phyloP scores from a whole-genome alignment of 768 basidiomycete genomes.

The Paxillus ammoniavirescens region DNA sequence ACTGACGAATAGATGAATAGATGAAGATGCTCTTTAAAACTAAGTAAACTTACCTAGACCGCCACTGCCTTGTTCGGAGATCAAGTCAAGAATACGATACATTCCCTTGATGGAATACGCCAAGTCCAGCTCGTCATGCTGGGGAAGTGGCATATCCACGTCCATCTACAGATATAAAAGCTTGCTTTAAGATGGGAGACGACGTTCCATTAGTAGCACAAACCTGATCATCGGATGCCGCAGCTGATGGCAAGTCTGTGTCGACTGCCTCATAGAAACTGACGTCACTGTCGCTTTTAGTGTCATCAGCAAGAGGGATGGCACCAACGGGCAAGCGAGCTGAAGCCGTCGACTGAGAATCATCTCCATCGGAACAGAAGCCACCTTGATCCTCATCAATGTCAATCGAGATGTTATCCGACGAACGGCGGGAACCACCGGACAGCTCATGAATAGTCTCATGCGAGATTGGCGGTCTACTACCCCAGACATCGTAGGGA shows the following conservation, averaged over 20 bases:
- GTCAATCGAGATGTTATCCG: neutral
- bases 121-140: conserved; percentile 20
- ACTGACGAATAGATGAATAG: conserved; percentile 33
- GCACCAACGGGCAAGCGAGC: neutral
- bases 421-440: neutral
- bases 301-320: neutral
- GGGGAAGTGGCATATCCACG: conserved; percentile 1
- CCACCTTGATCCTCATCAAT: neutral
- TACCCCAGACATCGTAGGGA: neutral
- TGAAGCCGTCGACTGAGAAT: neutral
- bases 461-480: neutral
- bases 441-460: neutral
- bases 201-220: neutral
- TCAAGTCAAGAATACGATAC: conserved; percentile 53
- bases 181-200: neutral
- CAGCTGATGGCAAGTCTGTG: neutral
- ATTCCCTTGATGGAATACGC: conserved; percentile 40
- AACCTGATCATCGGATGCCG: conserved; percentile 6
- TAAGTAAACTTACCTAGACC: conserved; percentile 42
- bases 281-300: neutral
- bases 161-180: conserved; percentile 16
- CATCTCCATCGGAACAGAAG: neutral
- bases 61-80: conserved; percentile 48
- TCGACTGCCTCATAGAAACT: neutral
- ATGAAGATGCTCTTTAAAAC: neutral